Evolutionary conservation across 805 yeast species (phyloP), one percentile per base, ranked within the genome.

Genomic region (Yarrowia osloensis): DNA sequence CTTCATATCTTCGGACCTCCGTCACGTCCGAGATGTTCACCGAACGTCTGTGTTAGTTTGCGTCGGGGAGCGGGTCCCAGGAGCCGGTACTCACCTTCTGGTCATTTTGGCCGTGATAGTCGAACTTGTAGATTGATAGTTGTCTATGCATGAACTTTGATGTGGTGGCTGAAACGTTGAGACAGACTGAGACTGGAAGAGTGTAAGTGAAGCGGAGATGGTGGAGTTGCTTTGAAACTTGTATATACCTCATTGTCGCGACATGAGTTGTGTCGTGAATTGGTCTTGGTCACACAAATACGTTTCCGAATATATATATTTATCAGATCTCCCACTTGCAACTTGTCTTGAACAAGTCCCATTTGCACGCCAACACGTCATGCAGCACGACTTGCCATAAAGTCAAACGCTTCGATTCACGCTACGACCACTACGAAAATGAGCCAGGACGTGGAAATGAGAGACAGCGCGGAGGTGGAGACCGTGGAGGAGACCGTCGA

Each of bases 1-100:
- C 84, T 26, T 82, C 80, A 71, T 82, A 84, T 54, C 84, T 73
- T 63, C 79, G 78, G 46, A 81, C 82, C 54, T 80, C 80, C n/a
- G 71, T 69, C 24, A 70, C 46, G 44, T 67, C 61, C 31, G 63
- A 46, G 5, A 67, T 39, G 37, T 57, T 55, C 22, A 66, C 59
- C 54, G 54, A 46, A 29, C 54, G 52, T 33, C 54, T 61, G 44
- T 31, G 52, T 61, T 57, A 57, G 63, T 4, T 24, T 5, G 28
- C 7, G n/a, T 5, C 11, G 50, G 33, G 13, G 8, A 9, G 13
- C 15, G 5, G 21, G 31, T 9, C 24, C 17, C 24, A 12, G 4
- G 35, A 3, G 13, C 4, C 5, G 12, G 21, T 22, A 54, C 61
- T 54, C 61, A 54, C 61, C 61, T 54, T 54, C 61, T 35, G 44